Conservation (phyloP, 2,329 filamentous ascomycete genomes). For the Alternaria sp. region DNA sequence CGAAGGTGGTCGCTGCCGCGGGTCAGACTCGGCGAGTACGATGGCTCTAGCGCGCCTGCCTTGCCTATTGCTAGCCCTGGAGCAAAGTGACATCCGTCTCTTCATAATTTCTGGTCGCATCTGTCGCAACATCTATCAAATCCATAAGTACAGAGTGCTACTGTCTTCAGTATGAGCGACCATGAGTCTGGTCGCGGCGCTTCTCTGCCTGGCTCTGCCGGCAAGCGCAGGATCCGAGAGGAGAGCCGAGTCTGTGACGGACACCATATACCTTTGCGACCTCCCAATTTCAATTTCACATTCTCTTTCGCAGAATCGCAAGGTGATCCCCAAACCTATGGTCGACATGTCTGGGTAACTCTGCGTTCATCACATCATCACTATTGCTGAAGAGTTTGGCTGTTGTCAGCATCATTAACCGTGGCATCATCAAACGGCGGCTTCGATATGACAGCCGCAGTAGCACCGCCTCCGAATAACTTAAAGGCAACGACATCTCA, state of each 20-base stretch:
- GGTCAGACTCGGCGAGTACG: not conserved
- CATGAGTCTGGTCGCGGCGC: not conserved
- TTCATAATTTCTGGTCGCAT: not conserved
- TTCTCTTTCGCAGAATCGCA: no score
- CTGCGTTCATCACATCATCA: not conserved
- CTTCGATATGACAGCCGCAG: not conserved
- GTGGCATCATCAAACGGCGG: not conserved
- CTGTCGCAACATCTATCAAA: not conserved
- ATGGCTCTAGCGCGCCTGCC: not conserved
- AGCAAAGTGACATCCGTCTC: no score
- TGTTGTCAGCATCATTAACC: not conserved
- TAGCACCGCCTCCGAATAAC: not conserved
- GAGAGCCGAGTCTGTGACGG: constrained; percentile 5
- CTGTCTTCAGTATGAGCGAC: not conserved
- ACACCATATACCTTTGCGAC: not conserved
- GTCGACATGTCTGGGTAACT: not conserved
- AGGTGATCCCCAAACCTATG: no score
- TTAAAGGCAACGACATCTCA: not conserved
- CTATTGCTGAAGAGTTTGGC: not conserved
- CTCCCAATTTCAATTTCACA: not conserved
- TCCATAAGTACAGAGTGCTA: accelerated
- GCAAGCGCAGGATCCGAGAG: constrained; percentile 4
- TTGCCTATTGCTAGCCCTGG: no score
- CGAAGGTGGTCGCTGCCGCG: not conserved
- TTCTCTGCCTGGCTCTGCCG: not conserved